These are phyloP conservation scores for Fusarium praegraminearum DNA, from an alignment of 2,329 filamentous ascomycete genomes.

Conservation along the genomic window DNA sequence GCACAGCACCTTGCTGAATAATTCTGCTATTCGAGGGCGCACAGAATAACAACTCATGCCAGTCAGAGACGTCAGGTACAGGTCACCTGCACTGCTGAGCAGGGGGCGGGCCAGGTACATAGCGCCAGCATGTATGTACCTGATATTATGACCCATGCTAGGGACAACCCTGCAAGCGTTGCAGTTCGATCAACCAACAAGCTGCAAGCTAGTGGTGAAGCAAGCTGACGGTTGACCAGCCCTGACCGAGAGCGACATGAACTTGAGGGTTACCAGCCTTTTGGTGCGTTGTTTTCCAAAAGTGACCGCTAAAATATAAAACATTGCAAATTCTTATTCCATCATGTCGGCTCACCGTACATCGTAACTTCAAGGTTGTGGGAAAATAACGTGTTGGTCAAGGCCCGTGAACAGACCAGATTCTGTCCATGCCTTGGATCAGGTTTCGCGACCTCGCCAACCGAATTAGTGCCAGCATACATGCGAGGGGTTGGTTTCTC, in stretches of 20 bases:
- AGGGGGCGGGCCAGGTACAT: slow-evolving; percentile 52
- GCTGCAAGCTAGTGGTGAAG: slow-evolving; percentile 27
- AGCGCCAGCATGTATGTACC: slow-evolving; percentile 48
- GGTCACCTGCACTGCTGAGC: slow-evolving; percentile 53
- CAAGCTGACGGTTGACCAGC: slow-evolving; percentile 33
- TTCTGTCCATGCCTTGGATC: slow-evolving; percentile 13
- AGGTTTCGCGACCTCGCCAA: slow-evolving; percentile 37
- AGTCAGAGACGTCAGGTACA: slow-evolving; percentile 53
- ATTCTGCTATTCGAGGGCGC: slow-evolving; percentile 24
- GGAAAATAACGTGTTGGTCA: slow-evolving; percentile 3
- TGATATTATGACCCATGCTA: slow-evolving; percentile 46
- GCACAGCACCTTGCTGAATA: slow-evolving; percentile 35
- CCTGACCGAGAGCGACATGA: slow-evolving; percentile 11
- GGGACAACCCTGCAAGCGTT: slow-evolving; percentile 41
- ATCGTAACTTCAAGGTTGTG: not conserved
- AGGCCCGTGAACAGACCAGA: slow-evolving; percentile 19
- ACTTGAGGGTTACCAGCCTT: slow-evolving; percentile 3
- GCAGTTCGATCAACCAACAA: slow-evolving; percentile 39
- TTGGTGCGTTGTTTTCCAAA: slow-evolving; percentile 10
- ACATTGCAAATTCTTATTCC: not conserved
- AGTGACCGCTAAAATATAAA: not conserved
- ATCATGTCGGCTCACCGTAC: not conserved
- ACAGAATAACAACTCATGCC: slow-evolving; percentile 30
- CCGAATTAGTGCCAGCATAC: slow-evolving; percentile 40
- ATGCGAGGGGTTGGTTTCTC: slow-evolving; percentile 46